Evolutionary conservation across 306 rosid genomes (phyloP), one percentile per base, ranked within the genome.

Genomic region (Quercus berberidifolia): DNA sequence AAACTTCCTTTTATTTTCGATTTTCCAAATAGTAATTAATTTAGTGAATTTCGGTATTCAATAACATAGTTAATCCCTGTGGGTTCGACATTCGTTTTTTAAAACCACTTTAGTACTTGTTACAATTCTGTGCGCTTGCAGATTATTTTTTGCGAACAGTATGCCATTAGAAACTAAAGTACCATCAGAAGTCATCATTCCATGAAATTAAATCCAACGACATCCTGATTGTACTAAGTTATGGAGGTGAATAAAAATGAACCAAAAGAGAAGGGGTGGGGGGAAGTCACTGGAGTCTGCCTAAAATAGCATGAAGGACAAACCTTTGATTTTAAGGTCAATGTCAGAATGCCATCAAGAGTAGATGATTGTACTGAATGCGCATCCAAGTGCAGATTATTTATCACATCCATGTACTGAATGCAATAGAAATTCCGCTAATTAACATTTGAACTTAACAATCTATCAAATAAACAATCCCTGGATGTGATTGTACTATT

Each of bases 311-410:
- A 20, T 72, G 76, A 72, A 38, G 54, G 15, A 77, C 90, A 78
- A 59, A 93, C 98, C 98, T 93, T 90, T 38, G 98, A 83, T 79
- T 91, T 91, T 75, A 93, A 90, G 72, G 84, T 86, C 87, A 90
- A 76, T 19, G 76, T 75, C 83, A 93, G 86, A 86, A 93, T 78
- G 68, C 91, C 98, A 76, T 87, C 87, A 23, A 55, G 85, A 73
- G 85, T 83, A 68, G 93, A 87, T 38, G 97, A 93, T 67, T 91
- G 93, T 76, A 91, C 89, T 5, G 92, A 80, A 81, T 93, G 84
- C 2, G 92, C 90, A 71, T 93, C 93, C 72, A 90, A 78, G 57
- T 91, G 90, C 74, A 91, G 88, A 83, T 83, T 77, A 77, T 85
- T 88, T 33, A 91, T 80, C 65, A 92, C 88, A 82, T 90, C 95